Conservation (phyloP, 2,329 filamentous ascomycete genomes). For the Aspergillus pseudotamarii region DNA sequence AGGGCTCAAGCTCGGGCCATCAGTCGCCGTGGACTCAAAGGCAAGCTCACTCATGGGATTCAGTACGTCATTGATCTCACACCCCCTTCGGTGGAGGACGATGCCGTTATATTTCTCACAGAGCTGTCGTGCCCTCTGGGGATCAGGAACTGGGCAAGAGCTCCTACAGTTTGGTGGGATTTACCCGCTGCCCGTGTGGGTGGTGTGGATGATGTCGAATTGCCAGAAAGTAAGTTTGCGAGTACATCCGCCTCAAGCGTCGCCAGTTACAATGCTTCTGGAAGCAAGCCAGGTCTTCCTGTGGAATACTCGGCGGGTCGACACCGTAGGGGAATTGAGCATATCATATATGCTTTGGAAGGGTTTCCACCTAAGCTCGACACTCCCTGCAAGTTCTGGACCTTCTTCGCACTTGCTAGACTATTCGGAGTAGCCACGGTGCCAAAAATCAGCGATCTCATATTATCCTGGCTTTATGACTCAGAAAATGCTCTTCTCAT, state of each 20-base stretch:
- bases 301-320: slow-evolving; percentile 66
- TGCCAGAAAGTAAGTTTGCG: not conserved
- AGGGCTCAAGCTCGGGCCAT: slow-evolving; percentile 29
- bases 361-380: slow-evolving; percentile 60
- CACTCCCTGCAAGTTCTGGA: slow-evolving; percentile 69
- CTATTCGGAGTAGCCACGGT: slow-evolving; percentile 53
- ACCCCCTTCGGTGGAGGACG: slow-evolving; percentile 63
- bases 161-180: slow-evolving; percentile 35
- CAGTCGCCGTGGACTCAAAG: slow-evolving; percentile 33
- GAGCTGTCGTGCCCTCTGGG: slow-evolving; percentile 61
- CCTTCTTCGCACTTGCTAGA: slow-evolving; percentile 64
- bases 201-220: slow-evolving; percentile 51
- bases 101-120: slow-evolving; percentile 61
- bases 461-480: slow-evolving; percentile 62
- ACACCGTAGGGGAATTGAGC: slow-evolving; percentile 65
- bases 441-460: slow-evolving; percentile 45
- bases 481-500: slow-evolving; percentile 61
- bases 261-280: slow-evolving; percentile 17
- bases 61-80: slow-evolving; percentile 67
- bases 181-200: slow-evolving; percentile 47
- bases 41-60: slow-evolving; percentile 45
- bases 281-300: slow-evolving; percentile 20
- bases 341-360: slow-evolving; percentile 61
- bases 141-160: slow-evolving; percentile 59
- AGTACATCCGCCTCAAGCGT: not conserved